Evolutionary conservation across 352 stramenopile species (phyloP).

Genomic region (Phytophthora capsici): DNA sequence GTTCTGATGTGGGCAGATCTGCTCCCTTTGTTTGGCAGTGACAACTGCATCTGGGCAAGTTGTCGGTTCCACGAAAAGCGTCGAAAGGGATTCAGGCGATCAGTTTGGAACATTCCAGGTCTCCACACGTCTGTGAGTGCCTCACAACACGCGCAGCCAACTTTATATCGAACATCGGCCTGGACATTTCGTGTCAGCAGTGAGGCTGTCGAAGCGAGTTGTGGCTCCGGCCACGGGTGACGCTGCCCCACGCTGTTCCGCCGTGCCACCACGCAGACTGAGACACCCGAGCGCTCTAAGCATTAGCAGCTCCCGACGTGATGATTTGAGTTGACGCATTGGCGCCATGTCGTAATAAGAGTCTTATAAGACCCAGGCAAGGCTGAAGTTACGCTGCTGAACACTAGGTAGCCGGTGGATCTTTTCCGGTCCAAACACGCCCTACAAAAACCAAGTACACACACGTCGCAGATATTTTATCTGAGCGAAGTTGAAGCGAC

Average conservation of each 20-base stretch:
- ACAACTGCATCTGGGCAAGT: conserved; percentile 1
- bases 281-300: neutral
- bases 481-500: conserved; percentile 4
- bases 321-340: conserved; percentile 14
- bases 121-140: conserved; percentile 22
- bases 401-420: conserved; percentile 31
- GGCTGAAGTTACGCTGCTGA: conserved; percentile 16
- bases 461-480: conserved; percentile 33
- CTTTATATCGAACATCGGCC: conserved; percentile 41
- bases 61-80: conserved; percentile 12
- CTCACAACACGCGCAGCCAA: conserved; percentile 26
- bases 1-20: conserved; percentile 23
- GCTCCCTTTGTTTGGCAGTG: neutral
- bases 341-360: neutral
- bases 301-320: neutral
- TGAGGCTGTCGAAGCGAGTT: neutral
- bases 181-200: conserved; percentile 13
- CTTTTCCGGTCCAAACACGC: conserved; percentile 24
- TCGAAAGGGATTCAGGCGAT: conserved; percentile 17
- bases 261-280: conserved; percentile 1
- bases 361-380: neutral
- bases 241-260: conserved; percentile 1
- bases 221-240: conserved; percentile 12
- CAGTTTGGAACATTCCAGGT: conserved; percentile 24
- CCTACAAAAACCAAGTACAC: conserved; percentile 10